phyloP scores from a whole-genome alignment of 2,329 filamentous ascomycete species.

The Aspergillus niger region DNA sequence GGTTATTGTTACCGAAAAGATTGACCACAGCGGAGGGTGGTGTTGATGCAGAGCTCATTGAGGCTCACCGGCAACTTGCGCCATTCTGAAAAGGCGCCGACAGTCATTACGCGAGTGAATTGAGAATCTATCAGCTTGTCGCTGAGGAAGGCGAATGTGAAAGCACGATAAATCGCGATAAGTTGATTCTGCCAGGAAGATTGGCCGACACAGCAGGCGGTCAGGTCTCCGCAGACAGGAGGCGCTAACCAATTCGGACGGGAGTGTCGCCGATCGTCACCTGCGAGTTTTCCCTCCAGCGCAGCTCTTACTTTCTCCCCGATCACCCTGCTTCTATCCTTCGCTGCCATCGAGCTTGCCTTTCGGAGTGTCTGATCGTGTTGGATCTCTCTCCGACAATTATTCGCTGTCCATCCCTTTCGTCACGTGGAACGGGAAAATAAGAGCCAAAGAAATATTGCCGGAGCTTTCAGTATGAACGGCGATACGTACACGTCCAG shows the following conservation, averaged over 20 bases:
- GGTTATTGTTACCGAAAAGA: slow-evolving; percentile 66
- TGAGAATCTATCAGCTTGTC: neutral
- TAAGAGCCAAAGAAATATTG: slow-evolving; percentile 20
- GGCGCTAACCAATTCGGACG: slow-evolving; percentile 25
- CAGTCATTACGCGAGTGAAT: slow-evolving; percentile 33
- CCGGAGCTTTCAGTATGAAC: slow-evolving; percentile 65
- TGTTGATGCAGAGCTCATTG: slow-evolving; percentile 89
- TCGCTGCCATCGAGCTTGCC: slow-evolving; percentile 6
- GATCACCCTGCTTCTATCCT: slow-evolving; percentile 11
- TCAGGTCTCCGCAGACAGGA: slow-evolving; percentile 23
- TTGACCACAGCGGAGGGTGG: slow-evolving; percentile 89
- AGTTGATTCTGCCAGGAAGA: slow-evolving; percentile 26
- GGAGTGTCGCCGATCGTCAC: slow-evolving; percentile 26
- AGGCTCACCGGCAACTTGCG: slow-evolving; percentile 79
- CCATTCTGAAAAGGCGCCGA: slow-evolving; percentile 71
- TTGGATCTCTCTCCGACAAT: neutral
- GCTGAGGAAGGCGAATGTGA: slow-evolving; percentile 1
- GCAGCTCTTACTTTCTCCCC: slow-evolving; percentile 15
- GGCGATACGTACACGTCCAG: slow-evolving; percentile 78
- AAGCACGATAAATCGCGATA: neutral
- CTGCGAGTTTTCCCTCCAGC: slow-evolving; percentile 38
- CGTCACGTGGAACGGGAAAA: neutral
- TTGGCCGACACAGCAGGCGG: slow-evolving; percentile 27
- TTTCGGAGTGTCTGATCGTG: neutral
- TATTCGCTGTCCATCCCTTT: neutral